A percentile compares a stretch with the other conserved stretches of the same genome.
Conservation (phyloP, 352 stramenopile species). For the Globisporangium recalcitrans region DNA sequence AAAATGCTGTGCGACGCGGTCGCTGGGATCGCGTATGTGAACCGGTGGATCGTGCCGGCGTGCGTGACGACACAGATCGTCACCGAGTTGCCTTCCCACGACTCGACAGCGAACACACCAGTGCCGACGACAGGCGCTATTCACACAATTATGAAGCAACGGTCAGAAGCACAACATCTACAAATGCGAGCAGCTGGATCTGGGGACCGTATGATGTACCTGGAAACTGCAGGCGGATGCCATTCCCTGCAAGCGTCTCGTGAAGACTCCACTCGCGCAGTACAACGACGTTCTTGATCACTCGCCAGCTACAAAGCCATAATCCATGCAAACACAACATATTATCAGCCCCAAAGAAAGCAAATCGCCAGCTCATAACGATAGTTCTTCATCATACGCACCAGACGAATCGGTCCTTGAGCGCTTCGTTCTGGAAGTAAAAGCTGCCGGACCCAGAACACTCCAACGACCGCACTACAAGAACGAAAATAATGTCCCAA, state of each 20-base stretch:
- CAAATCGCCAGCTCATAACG: neutral
- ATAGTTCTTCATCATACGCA: slow-evolving; percentile 14
- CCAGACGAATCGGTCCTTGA: slow-evolving; percentile 68
- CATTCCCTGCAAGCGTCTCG: slow-evolving; percentile 49
- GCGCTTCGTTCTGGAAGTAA: slow-evolving; percentile 65
- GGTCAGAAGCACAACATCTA: neutral
- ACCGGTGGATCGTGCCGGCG: slow-evolving; percentile 62
- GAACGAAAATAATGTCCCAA: neutral
- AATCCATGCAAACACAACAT: neutral
- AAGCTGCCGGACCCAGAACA: slow-evolving; percentile 63
- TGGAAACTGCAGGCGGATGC: slow-evolving; percentile 49
- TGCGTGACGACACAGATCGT: slow-evolving; percentile 63
- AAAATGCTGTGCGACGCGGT: slow-evolving; percentile 48
- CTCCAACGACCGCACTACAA: slow-evolving; percentile 53
- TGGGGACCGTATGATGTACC: slow-evolving; percentile 10
- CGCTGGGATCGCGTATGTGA: slow-evolving; percentile 42
- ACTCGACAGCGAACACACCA: slow-evolving; percentile 56
- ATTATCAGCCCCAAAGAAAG: neutral
- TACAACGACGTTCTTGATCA: slow-evolving; percentile 69
- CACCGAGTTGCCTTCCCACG: slow-evolving; percentile 50
- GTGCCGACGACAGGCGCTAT: slow-evolving; percentile 46
- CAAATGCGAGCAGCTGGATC: neutral
- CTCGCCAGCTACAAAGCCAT: slow-evolving; percentile 44
- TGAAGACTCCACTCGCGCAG: slow-evolving; percentile 74
- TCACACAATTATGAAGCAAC: neutral